phyloP scores from a whole-genome alignment of 2,329 filamentous ascomycete genomes.

The Ophiostoma sp. region DNA sequence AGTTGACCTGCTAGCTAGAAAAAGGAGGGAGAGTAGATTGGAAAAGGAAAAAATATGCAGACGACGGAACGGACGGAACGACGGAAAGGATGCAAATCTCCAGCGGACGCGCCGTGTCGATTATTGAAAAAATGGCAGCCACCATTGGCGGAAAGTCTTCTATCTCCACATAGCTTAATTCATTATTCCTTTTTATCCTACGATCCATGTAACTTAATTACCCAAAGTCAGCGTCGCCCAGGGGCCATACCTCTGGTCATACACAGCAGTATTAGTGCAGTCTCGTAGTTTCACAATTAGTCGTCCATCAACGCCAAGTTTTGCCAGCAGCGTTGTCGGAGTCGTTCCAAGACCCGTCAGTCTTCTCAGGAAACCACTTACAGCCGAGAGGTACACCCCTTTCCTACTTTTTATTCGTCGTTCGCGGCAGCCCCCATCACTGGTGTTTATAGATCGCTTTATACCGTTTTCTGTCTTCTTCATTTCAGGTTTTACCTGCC shows the following conservation, averaged over 20 bases:
- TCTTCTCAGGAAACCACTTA: neutral
- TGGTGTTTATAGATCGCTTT: neutral
- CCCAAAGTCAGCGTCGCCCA: neutral
- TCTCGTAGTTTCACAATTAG: neutral
- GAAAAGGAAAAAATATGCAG: neutral
- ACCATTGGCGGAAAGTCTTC: neutral
- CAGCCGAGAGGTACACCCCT: neutral
- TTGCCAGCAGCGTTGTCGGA: too few species aligned
- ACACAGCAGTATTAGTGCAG: neutral
- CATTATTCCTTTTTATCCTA: neutral
- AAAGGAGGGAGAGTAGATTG: neutral
- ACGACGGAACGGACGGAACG: neutral
- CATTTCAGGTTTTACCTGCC: neutral
- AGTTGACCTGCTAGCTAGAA: neutral
- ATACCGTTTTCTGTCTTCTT: neutral
- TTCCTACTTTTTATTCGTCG: neutral
- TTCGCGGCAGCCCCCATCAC: neutral
- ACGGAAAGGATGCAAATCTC: neutral
- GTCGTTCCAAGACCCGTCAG: neutral
- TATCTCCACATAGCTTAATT: neutral
- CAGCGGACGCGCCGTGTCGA: neutral
- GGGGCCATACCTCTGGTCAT: neutral
- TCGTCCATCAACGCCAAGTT: too few species aligned
- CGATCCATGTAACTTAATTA: neutral
- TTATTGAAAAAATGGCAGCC: neutral